Base-by-base conservation (phyloP, 208 protist genomes). In the Crithidia mellificae region DNA sequence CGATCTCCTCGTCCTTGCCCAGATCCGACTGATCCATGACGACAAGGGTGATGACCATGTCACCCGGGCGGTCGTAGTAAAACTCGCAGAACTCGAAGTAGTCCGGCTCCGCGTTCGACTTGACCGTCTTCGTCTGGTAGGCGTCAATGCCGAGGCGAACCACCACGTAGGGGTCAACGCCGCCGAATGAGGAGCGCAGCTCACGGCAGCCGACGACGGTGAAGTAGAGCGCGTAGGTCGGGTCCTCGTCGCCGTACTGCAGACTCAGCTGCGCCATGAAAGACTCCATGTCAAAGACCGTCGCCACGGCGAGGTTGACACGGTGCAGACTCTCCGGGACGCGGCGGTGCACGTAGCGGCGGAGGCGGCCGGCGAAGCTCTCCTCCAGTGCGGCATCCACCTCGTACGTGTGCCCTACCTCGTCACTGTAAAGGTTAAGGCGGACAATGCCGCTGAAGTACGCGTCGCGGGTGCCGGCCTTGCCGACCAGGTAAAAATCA, bases 41-140 rank as follows among this genome's bases (percentile, higher is more conserved):
- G 46, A 93, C 62, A 19, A 95, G 50, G 4, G 71, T 78, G 24
- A 95, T 78, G 2, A 54, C 38, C 59, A 73, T 69, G 52, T 91
- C 83, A 5, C 56, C 53, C 0, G 73, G 67, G 19, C 70, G 72
- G 69, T 92, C 86, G 34, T 84, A 78, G 67, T 71, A 77, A 63
- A 95, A 95, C 70, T 93, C 83, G 68, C 81, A 89, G 54, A 81
- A 91, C 61, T 95, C 84, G 66, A 91, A 93, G 65, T 84, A 95
- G 65, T 95, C 87, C 1, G 87, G 84, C 75, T 93, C 85, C 25
- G 67, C 77, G 56, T 50, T 85, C 46, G 86, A 71, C 72, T 81
- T 84, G 44, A 90, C 84, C 32, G 74, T 72, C 58, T 79, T 88
- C 9, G 90, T 95, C 39, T 85, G 74, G 62, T 87, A 90, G 4